phyloP scores from a whole-genome alignment of 805 yeast genomes.

The Sporopachydermia lactativora region DNA sequence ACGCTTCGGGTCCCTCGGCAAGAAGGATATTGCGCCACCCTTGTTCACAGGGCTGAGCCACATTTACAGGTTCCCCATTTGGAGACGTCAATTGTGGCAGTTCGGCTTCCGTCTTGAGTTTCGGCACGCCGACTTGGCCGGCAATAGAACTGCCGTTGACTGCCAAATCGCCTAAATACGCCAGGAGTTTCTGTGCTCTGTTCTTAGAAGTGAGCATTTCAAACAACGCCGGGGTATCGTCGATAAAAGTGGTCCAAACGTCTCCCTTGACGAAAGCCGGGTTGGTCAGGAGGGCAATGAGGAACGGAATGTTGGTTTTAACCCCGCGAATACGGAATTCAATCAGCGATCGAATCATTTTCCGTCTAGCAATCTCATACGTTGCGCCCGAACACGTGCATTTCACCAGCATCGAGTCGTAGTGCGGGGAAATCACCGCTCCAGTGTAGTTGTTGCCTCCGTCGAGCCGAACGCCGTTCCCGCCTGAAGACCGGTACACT shows the following conservation, averaged over 20 bases:
- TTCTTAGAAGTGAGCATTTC: conserved; percentile 90
- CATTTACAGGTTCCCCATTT: conserved; percentile 47
- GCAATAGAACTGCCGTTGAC: conserved; percentile 93
- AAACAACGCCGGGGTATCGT: conserved; percentile 93
- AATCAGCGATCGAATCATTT: conserved; percentile 92
- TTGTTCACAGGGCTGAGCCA: conserved; percentile 39
- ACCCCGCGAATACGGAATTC: conserved; percentile 99
- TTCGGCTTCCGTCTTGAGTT: conserved; percentile 58
- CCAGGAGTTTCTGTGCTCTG: conserved; percentile 89
- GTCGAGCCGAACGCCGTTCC: conserved; percentile 97
- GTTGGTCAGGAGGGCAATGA: conserved; percentile 81
- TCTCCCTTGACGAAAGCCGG: conserved; percentile 73
- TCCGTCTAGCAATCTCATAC: conserved; percentile 91
- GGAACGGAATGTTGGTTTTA: conserved; percentile 94
- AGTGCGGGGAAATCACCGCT: conserved; percentile 90
- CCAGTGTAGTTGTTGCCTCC: conserved; percentile 99
- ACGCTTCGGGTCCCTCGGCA: conserved; percentile 76
- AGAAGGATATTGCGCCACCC: conserved; percentile 91
- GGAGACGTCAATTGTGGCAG: conserved; percentile 61
- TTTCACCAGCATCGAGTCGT: conserved; percentile 96
- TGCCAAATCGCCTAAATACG: conserved; percentile 83
- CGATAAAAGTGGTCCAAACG: conserved; percentile 98
- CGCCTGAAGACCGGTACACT: conserved; percentile 97
- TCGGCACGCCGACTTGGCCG: conserved; percentile 92
- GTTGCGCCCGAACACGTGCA: conserved; percentile 97